Base-by-base conservation (phyloP, 2,329 filamentous ascomycete genomes). In the Elsinoe ampelina region DNA sequence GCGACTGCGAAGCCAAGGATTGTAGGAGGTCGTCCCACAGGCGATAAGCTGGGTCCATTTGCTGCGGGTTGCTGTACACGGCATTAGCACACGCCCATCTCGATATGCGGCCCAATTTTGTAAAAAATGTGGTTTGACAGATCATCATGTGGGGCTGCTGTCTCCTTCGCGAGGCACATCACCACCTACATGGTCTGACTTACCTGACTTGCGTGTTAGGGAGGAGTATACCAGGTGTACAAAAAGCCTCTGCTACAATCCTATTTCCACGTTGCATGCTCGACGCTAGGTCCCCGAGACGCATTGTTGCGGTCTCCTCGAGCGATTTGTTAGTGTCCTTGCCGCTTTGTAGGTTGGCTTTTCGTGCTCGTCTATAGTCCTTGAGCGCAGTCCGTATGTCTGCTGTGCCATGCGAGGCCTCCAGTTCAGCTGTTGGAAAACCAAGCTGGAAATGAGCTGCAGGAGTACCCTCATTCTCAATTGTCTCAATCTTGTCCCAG, bases 401-500 rank as follows among this genome's bases (percentile, higher is more conserved):
- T 10, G 17, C 2, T 2, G 8, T 2, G 19, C 19, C 10, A 17
- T 22, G 19, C 19, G 2, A 30, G 26, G 26, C 26, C 26, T 30
- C 5, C 26, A 5, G 26, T 3, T 30, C 26, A 30, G 26, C 26
- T 8, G 26, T 30, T 8, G 26, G 26, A 8, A 30, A 30, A 2
- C 26, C 26, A 30, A 30, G 26, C 26, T 30, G 26, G 8, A 5
- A 7, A 30, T 12, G 19, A 13, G n/a, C 10, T 1, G 20, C 2
- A 45, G 11, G 15, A 20, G 11, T 1, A 26, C 12, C 17, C 2
- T n/a, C 8, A 10, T 15, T 13, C 8, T 39, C 34, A 10, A 13
- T n/a, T 11, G 32, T 65, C 56, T 76, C 74, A 17, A 83, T 67
- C 36, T 73, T 71, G 11, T 66, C 72, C 91, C 91, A 97, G 74